Percentiles rank a stretch among this genome's conserved stretches.
These are phyloP conservation scores for Prunus dulcis DNA, from an alignment of 306 rosid genomes.

Conservation along the genomic window DNA sequence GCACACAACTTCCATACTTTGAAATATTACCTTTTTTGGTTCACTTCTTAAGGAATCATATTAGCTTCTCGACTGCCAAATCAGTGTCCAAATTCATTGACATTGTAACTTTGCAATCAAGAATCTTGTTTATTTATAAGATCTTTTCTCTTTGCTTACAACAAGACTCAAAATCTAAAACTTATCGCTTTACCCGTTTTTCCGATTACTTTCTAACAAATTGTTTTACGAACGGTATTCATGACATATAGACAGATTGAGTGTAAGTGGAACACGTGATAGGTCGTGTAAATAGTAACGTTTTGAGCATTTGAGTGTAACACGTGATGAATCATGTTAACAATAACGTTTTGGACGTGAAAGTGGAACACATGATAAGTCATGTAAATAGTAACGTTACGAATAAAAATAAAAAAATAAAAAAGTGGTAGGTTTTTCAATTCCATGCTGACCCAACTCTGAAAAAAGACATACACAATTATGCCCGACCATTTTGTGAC, in stretches of 20 bases:
- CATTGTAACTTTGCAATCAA: neutral
- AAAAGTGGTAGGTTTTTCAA: neutral
- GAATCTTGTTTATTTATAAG: neutral
- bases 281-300: neutral
- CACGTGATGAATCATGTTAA: neutral
- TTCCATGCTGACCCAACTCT: neutral
- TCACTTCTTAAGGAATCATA: neutral
- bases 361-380: neutral
- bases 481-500: neutral
- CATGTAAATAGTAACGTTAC: neutral
- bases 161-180: neutral
- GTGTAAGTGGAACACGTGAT: neutral
- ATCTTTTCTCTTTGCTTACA: neutral
- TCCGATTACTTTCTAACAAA: neutral
- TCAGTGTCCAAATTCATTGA: neutral
- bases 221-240: neutral
- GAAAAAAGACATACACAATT: neutral
- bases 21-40: neutral
- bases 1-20: neutral
- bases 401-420: neutral
- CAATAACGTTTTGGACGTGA: too few relatives aligned
- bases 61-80: neutral
- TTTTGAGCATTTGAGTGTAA: neutral
- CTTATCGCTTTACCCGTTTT: neutral
- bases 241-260: neutral